A percentile compares a stretch with the other conserved stretches of the same genome.
phyloP scores from a whole-genome alignment of 345 rosid genomes.

The Sisymbrium irio region DNA sequence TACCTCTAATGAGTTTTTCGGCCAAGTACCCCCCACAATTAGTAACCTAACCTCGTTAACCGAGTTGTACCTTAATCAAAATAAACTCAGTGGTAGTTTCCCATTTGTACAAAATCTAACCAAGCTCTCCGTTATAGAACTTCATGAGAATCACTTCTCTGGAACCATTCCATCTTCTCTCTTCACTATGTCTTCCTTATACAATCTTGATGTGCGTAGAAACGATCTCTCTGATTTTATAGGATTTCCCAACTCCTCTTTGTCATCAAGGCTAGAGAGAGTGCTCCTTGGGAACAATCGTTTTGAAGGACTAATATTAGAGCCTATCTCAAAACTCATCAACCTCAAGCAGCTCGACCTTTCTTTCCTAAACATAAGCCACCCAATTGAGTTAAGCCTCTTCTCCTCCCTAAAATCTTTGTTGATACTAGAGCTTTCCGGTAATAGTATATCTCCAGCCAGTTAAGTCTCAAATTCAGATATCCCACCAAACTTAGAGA shows the following conservation, averaged over 20 bases:
- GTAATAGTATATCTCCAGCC: not conserved
- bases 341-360: not conserved
- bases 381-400: not conserved
- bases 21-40: constrained; percentile 16
- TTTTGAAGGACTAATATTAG: not conserved
- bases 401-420: not conserved
- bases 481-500: not conserved
- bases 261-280: not conserved
- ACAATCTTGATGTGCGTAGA: not conserved
- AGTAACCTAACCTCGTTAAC: constrained; percentile 8
- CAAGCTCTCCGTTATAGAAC: fast-evolving
- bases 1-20: not conserved
- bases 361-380: constrained; percentile 3
- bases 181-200: constrained; percentile 1
- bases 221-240: not conserved
- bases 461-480: not conserved
- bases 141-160: not conserved
- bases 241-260: not conserved
- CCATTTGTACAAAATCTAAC: constrained; percentile 19
- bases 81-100: constrained; percentile 8
- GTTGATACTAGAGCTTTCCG: not conserved
- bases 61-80: fast-evolving
- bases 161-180: constrained; percentile 20
- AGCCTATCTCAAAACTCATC: constrained; percentile 23
- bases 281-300: not conserved